These are phyloP conservation scores for Scheffersomyces stambukii DNA, from an alignment of 1,139 yeast species.

Conservation along the genomic window DNA sequence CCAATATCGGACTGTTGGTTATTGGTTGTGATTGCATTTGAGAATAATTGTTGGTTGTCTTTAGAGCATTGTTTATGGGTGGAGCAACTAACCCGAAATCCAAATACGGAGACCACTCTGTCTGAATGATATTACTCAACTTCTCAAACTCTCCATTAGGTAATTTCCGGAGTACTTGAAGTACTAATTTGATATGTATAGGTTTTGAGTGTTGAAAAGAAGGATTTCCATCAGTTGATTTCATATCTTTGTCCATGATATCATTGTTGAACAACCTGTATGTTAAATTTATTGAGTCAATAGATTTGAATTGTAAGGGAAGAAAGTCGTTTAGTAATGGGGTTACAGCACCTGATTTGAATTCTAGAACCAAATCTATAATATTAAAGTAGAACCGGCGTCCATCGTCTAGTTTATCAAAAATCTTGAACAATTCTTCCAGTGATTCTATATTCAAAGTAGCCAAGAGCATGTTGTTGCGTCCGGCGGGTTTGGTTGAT, in stretches of 20 bases:
- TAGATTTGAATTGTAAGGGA: conserved; percentile 23
- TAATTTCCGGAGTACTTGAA: conserved; percentile 20
- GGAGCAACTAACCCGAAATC: conserved; percentile 53
- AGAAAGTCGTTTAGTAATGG: conserved; percentile 15
- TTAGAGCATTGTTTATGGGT: conserved; percentile 39
- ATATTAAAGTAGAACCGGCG: conserved; percentile 37
- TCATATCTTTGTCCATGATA: conserved; percentile 10
- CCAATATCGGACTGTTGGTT: conserved; percentile 6
- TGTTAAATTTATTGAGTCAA: conserved; percentile 38
- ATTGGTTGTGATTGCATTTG: conserved; percentile 20
- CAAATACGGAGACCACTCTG: conserved; percentile 59
- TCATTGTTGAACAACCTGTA: conserved; percentile 39
- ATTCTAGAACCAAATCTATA: conserved; percentile 38
- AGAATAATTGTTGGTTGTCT: conserved; percentile 20
- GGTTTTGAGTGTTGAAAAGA: no score
- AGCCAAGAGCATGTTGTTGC: conserved; percentile 47
- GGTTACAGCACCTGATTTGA: conserved; percentile 30
- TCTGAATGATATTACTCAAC: conserved; percentile 35
- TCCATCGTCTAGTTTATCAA: conserved; percentile 9
- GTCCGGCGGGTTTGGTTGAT: conserved; percentile 54
- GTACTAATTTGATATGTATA: conserved; percentile 27
- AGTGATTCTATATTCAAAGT: conserved; percentile 56
- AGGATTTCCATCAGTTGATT: no score
- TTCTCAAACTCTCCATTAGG: conserved; percentile 9
- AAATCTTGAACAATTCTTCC: conserved; percentile 29